Conservation (phyloP, 2,329 filamentous ascomycete genomes). For the Acrodontium crateriforme region DNA sequence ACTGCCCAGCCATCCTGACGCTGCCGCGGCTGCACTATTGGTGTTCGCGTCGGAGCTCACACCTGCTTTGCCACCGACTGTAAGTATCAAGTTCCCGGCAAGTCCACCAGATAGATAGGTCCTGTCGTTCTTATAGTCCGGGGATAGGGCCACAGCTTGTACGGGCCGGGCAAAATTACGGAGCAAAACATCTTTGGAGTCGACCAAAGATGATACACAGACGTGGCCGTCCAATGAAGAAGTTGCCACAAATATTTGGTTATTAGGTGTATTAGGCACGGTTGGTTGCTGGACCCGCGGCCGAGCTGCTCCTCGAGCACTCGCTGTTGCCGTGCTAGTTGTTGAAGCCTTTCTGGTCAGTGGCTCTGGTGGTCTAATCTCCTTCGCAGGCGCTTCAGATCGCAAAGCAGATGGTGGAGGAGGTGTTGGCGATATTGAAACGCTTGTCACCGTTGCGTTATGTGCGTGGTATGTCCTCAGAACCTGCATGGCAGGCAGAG, state of each 20-base stretch:
- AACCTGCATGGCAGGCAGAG: constrained; percentile 66
- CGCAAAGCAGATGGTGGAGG: constrained; percentile 33
- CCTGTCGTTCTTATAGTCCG: constrained; percentile 79
- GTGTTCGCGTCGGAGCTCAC: constrained; percentile 75
- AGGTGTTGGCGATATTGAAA: constrained; percentile 82
- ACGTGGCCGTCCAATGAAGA: constrained; percentile 94
- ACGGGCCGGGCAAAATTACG: constrained; percentile 90
- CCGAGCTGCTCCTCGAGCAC: neutral
- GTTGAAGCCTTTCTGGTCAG: constrained; percentile 1
- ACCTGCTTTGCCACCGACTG: constrained; percentile 64
- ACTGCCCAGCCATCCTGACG: constrained; percentile 75
- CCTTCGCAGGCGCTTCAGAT: too few species aligned
- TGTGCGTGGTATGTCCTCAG: constrained; percentile 74
- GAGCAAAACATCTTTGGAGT: constrained; percentile 77
- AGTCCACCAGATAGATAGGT: constrained; percentile 84
- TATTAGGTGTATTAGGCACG: constrained; percentile 64
- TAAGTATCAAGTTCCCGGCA: constrained; percentile 77
- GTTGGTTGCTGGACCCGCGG: constrained; percentile 20
- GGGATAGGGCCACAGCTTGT: constrained; percentile 84
- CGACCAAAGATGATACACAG: constrained; percentile 74
- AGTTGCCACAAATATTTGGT: constrained; percentile 84
- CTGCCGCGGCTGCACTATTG: constrained; percentile 64
- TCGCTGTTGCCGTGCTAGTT: constrained; percentile 1
- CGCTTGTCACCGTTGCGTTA: constrained; percentile 73
- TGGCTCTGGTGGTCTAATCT: too few species aligned